These are phyloP conservation scores for Crotalaria pallida DNA, from an alignment of 306 rosid genomes.

Conservation along the genomic window DNA sequence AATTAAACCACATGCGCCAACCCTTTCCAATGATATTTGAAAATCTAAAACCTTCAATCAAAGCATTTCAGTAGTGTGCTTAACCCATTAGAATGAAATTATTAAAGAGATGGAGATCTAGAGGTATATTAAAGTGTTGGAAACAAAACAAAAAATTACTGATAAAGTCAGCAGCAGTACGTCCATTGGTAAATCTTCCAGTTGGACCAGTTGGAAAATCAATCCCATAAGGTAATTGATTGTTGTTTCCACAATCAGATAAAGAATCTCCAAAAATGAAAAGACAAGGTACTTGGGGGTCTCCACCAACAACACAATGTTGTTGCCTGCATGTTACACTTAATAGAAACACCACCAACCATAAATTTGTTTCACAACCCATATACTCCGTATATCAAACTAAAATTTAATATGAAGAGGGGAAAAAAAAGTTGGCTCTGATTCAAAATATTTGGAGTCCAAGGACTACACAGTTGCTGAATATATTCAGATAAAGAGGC, in stretches of 20 bases:
- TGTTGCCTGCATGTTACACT: background rate
- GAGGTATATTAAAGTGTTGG: background rate
- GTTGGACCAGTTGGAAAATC: constrained; percentile 47
- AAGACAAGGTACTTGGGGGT: constrained; percentile 46
- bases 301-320: constrained; percentile 3
- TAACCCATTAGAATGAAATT: background rate
- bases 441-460: background rate
- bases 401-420: background rate
- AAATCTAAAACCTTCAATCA: background rate
- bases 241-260: constrained; percentile 61
- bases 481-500: background rate
- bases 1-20: background rate
- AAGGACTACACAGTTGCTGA: background rate
- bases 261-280: constrained; percentile 74
- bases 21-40: background rate
- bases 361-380: constrained; percentile 4
- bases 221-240: constrained; percentile 47
- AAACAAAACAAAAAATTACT: constrained; percentile 11
- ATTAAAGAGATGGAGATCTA: no score
- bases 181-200: constrained; percentile 65
- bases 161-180: constrained; percentile 21
- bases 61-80: background rate
- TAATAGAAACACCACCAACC: background rate
- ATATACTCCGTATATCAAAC: constrained; percentile 2
- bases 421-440: background rate